These are phyloP conservation scores for Leccinum subtestaceum DNA, from an alignment of 768 basidiomycete genomes.

Conservation along the genomic window DNA sequence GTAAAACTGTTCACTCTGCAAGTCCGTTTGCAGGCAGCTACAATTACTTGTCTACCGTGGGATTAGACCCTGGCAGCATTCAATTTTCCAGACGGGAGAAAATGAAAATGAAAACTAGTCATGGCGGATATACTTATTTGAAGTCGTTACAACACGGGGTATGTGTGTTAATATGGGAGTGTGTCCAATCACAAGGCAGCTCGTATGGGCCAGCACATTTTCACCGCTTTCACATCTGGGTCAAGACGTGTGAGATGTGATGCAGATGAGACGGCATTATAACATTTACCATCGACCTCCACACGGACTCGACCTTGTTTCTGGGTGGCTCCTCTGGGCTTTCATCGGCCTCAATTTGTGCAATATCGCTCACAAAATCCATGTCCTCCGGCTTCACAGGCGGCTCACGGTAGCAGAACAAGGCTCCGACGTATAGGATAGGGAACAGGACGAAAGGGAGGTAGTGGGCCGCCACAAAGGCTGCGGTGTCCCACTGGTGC, in stretches of 20 bases:
- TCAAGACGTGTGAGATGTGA: slow-evolving; percentile 1
- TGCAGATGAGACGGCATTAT: background rate
- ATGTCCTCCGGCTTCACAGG: slow-evolving; percentile 54
- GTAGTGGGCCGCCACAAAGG: slow-evolving; percentile 79
- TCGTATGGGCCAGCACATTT: background rate
- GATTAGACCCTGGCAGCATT: background rate
- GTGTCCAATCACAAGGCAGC: background rate
- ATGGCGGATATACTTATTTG: no score
- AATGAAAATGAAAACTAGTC: background rate
- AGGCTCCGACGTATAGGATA: slow-evolving; percentile 61
- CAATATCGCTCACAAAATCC: slow-evolving; percentile 77
- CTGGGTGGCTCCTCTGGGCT: slow-evolving; percentile 70
- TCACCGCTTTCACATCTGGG: slow-evolving; percentile 20
- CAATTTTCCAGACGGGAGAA: background rate
- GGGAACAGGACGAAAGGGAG: slow-evolving; percentile 72
- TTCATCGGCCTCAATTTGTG: slow-evolving; percentile 66
- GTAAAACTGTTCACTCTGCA: no score
- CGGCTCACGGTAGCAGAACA: slow-evolving; percentile 38
- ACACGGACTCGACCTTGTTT: slow-evolving; percentile 67
- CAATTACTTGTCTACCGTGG: no score
- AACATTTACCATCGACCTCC: slow-evolving; percentile 71
- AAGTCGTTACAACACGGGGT: slow-evolving; percentile 1
- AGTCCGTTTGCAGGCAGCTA: no score
- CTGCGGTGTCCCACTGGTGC: slow-evolving; percentile 51
- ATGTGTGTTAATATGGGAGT: background rate